phyloP scores from a whole-genome alignment of 2,329 filamentous ascomycete species.

The Allantophomopsis lycopodina region DNA sequence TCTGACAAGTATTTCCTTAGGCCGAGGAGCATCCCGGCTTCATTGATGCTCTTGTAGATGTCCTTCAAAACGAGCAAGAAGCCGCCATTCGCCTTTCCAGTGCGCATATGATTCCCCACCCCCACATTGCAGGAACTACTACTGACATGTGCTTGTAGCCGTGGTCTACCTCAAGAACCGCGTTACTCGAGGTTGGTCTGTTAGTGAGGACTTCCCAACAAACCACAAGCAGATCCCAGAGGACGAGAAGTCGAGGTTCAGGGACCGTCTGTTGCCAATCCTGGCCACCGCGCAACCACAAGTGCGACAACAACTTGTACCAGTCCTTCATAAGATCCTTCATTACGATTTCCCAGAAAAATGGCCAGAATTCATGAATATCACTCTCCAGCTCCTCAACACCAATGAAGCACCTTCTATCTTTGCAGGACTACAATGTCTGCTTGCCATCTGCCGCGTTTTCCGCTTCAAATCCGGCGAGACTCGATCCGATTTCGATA shows the following conservation, averaged over 20 bases:
- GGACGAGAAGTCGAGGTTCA: conserved; percentile 75
- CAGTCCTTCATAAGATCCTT: conserved; percentile 88
- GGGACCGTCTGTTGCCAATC: conserved; percentile 78
- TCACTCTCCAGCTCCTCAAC: conserved; percentile 78
- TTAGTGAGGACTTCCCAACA: conserved; percentile 54
- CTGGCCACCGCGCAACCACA: conserved; percentile 68
- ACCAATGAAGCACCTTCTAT: conserved; percentile 78
- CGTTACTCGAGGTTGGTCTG: conserved; percentile 83
- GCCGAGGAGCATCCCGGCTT: conserved; percentile 86
- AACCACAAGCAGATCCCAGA: conserved; percentile 62
- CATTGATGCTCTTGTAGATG: conserved; percentile 78
- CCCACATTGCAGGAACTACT: conserved; percentile 16
- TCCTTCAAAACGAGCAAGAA: conserved; percentile 81
- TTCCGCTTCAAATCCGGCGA: conserved; percentile 84
- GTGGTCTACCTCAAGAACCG: conserved; percentile 98
- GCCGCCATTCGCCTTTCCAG: conserved; percentile 74
- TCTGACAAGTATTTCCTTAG: conserved; percentile 29
- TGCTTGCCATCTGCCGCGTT: conserved; percentile 87
- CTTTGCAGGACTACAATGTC: conserved; percentile 84
- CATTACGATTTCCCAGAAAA: conserved; percentile 88
- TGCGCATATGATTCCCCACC: conserved; percentile 34
- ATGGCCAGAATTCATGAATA: conserved; percentile 91
- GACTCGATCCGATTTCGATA: conserved; percentile 78
- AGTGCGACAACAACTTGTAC: conserved; percentile 85
- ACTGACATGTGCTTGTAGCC: conserved; percentile 35